Conservation (phyloP, 192 early-diverging fungal genomes). For the Backusella tuberculispora region DNA sequence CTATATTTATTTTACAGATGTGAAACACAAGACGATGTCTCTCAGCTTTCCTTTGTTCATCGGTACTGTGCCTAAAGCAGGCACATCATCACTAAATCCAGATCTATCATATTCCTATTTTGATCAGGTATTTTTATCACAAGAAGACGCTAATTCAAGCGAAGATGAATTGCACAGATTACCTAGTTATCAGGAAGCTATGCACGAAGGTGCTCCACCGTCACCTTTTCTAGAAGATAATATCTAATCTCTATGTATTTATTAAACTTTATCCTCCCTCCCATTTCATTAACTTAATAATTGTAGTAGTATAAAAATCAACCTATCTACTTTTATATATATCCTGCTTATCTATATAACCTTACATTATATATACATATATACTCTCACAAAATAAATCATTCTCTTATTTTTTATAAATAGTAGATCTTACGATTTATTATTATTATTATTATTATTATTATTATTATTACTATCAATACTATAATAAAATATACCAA, state of each 20-base stretch:
- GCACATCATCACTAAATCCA: neutral
- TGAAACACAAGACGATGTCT: neutral
- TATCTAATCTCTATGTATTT: conserved; percentile 10
- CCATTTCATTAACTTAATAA: no score
- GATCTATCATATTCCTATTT: neutral
- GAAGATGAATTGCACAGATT: conserved; percentile 4
- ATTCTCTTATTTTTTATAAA: no score
- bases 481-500: no score
- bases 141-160: neutral
- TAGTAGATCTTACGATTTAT: no score
- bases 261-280: neutral
- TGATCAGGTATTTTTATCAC: neutral
- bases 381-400: no score
- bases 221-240: conserved; percentile 19
- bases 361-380: no score
- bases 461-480: no score
- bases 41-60: neutral
- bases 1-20: neutral
- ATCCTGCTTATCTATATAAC: no score
- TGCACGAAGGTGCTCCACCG: conserved; percentile 14
- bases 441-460: no score
- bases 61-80: neutral
- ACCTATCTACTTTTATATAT: no score
- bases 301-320: no score
- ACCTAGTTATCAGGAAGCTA: conserved; percentile 16